phyloP scores from a whole-genome alignment of 108 stramenopile species.

The Cylindrotheca fusiformis region DNA sequence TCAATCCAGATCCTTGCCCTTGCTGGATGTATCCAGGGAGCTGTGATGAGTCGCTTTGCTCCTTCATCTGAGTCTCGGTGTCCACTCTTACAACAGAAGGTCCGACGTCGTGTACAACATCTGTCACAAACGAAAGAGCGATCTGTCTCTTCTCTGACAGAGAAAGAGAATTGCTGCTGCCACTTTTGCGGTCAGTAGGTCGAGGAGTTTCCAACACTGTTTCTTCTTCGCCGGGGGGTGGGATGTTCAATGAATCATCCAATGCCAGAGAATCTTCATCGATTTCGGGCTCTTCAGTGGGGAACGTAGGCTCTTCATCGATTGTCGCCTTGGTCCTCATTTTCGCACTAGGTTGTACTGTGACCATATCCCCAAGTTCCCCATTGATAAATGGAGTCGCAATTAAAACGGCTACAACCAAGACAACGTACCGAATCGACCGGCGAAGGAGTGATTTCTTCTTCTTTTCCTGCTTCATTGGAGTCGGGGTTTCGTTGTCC shows the following conservation, averaged over 20 bases:
- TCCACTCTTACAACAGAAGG: conserved; percentile 86
- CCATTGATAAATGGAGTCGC: neutral
- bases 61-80: conserved; percentile 60
- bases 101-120: conserved; percentile 74
- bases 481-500: neutral
- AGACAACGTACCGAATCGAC: neutral
- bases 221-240: neutral
- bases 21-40: conserved; percentile 49
- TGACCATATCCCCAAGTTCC: neutral
- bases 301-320: neutral
- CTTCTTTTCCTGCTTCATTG: neutral
- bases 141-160: conserved; percentile 3
- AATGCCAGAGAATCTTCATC: neutral
- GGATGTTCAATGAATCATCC: neutral
- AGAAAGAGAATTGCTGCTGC: neutral
- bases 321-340: neutral
- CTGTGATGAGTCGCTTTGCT: neutral
- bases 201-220: neutral
- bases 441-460: neutral
- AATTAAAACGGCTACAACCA: neutral
- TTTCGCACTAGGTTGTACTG: neutral
- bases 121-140: conserved; percentile 47
- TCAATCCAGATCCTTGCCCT: conserved; percentile 87
- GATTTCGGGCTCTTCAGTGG: neutral
- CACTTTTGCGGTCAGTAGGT: neutral